Evolutionary conservation across 1,139 yeast genomes (phyloP).

Genomic region (Diutina neorugosa): DNA sequence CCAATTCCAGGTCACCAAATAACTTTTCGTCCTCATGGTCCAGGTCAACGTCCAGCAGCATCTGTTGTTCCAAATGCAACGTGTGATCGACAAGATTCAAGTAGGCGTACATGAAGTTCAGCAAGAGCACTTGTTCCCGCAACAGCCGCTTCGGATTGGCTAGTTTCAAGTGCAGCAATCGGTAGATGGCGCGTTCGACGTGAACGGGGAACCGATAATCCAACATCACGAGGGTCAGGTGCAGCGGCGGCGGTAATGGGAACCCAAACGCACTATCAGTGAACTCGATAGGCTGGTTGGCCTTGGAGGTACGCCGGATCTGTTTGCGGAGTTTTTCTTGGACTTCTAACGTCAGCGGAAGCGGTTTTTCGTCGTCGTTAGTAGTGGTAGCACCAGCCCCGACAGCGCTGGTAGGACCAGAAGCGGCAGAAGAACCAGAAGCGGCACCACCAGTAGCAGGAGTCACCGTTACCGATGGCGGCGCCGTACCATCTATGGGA

Average conservation of each 20-base stretch:
- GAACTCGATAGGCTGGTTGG: conserved; percentile 65
- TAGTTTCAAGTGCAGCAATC: conserved; percentile 81
- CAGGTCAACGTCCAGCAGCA: conserved; percentile 10
- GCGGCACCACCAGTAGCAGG: not conserved
- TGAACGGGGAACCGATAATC: conserved; percentile 86
- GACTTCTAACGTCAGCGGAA: conserved; percentile 29
- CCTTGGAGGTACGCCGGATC: conserved; percentile 29
- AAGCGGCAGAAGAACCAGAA: not conserved
- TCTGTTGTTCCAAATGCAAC: conserved; percentile 53
- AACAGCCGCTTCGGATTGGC: conserved; percentile 90
- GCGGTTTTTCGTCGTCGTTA: conserved; percentile 11
- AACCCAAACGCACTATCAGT: conserved; percentile 80
- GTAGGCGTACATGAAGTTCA: conserved; percentile 96
- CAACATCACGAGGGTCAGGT: conserved; percentile 64
- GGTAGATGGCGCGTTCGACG: conserved; percentile 88
- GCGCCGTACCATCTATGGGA: not conserved
- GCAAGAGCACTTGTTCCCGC: conserved; percentile 80
- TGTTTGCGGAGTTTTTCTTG: conserved; percentile 35
- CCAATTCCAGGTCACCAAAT: not conserved
- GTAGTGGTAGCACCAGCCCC: not conserved
- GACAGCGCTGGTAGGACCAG: not conserved
- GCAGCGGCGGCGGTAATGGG: conserved; percentile 71
- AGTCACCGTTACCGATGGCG: not conserved
- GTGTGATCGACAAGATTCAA: conserved; percentile 89
- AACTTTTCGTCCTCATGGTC: conserved; percentile 8